Conservation (phyloP, 164 flowering plant species). For the Magnolia changhungtana region DNA sequence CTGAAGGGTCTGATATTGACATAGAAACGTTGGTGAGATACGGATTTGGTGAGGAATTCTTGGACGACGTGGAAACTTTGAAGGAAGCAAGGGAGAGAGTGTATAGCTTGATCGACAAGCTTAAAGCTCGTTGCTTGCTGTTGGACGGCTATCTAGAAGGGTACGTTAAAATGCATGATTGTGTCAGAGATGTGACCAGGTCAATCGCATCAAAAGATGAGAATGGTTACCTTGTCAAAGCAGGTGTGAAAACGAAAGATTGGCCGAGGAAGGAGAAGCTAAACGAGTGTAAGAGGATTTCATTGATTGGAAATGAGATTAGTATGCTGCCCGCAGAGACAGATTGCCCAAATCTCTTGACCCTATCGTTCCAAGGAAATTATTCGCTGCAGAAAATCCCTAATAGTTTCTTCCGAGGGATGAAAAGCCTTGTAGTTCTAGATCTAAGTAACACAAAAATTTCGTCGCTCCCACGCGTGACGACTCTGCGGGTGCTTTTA, state of each 20-base stretch:
- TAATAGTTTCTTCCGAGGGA: slow-evolving; percentile 7
- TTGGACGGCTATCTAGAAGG: slow-evolving; percentile 5
- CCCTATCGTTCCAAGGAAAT: slow-evolving; percentile 4
- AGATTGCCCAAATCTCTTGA: slow-evolving; percentile 11
- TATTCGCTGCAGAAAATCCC: not conserved
- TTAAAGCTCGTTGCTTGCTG: slow-evolving; percentile 18
- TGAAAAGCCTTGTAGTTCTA: slow-evolving; percentile 11
- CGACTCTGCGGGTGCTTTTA: slow-evolving; percentile 9
- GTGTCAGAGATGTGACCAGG: slow-evolving; percentile 11
- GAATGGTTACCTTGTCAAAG: slow-evolving; percentile 1
- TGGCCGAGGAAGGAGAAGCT: slow-evolving; percentile 13
- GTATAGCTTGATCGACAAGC: not conserved
- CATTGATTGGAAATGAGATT: slow-evolving; percentile 2
- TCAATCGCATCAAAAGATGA: slow-evolving; percentile 8
- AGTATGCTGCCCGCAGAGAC: not conserved
- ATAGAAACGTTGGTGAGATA: slow-evolving; percentile 3
- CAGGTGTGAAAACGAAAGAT: not conserved
- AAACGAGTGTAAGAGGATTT: not conserved
- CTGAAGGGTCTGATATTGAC: slow-evolving; percentile 8
- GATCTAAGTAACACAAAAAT: slow-evolving; percentile 7
- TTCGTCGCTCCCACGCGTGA: slow-evolving; percentile 1
- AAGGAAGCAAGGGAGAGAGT: slow-evolving; percentile 10
- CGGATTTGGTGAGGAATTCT: slow-evolving; percentile 10
- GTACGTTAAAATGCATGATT: slow-evolving; percentile 18
- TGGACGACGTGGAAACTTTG: slow-evolving; percentile 3